A percentile compares a stretch with the other conserved stretches of the same genome.
Evolutionary conservation across 164 flowering plant species (phyloP).

Genomic region (Tinospora cordifolia): DNA sequence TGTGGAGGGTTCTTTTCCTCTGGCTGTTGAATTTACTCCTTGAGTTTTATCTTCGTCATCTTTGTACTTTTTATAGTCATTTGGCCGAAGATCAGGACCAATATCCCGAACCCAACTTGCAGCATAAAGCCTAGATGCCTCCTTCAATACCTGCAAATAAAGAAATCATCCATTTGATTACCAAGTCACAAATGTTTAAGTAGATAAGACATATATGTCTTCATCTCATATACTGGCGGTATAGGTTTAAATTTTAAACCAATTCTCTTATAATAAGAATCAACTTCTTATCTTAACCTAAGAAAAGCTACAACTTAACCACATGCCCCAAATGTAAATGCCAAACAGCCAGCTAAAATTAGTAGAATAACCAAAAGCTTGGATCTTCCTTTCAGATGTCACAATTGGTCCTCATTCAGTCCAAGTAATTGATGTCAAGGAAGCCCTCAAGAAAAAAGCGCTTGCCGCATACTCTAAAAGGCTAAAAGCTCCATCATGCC

Average conservation of each 20-base stretch:
- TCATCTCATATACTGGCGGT: too few relatives aligned
- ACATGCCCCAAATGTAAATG: neutral
- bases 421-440: neutral
- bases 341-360: neutral
- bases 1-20: constrained; percentile 59
- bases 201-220: neutral
- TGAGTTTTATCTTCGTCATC: constrained; percentile 20
- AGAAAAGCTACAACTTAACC: neutral
- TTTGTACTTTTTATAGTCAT: constrained; percentile 47
- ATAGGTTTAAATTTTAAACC: too few relatives aligned
- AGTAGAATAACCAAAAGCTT: neutral
- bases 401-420: neutral
- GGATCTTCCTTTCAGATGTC: neutral
- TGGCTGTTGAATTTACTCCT: constrained; percentile 16
- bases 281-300: neutral
- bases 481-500: neutral
- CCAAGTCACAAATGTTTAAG: neutral
- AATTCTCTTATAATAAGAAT: neutral
- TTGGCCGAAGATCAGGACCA: constrained; percentile 78
- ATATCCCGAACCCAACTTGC: constrained; percentile 97
- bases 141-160: constrained; percentile 50
- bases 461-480: neutral
- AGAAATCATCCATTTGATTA: neutral
- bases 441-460: neutral
- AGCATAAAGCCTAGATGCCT: constrained; percentile 71